A percentile compares a stretch with the other conserved stretches of the same genome.
Conservation (phyloP, 345 rosid species). For the Hypericum perforatum region DNA sequence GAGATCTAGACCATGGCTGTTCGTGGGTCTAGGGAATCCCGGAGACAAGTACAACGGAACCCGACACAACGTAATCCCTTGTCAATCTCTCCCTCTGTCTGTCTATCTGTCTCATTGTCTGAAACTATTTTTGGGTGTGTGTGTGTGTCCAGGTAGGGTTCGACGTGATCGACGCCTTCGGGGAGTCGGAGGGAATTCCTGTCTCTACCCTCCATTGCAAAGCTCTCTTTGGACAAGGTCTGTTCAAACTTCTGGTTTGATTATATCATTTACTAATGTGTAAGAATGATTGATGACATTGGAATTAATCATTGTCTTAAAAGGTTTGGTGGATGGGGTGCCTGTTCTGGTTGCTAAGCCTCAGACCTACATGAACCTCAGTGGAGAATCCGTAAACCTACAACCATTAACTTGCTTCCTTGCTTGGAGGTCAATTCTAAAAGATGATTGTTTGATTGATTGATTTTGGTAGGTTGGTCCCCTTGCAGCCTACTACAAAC, state of each 20-base stretch:
- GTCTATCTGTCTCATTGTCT: constrained; percentile 4
- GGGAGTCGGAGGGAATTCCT: constrained; percentile 45
- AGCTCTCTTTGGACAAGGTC: constrained; percentile 69
- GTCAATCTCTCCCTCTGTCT: constrained; percentile 1
- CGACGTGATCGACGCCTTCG: constrained; percentile 67
- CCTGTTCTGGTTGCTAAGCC: constrained; percentile 68
- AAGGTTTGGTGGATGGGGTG: constrained; percentile 49
- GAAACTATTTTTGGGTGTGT: not conserved
- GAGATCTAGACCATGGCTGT: constrained; percentile 46
- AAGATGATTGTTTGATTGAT: too few species aligned
- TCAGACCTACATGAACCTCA: constrained; percentile 90
- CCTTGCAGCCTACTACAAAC: constrained; percentile 84
- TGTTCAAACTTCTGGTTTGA: not conserved
- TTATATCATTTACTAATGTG: not conserved
- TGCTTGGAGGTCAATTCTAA: too few species aligned
- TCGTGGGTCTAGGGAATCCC: constrained; percentile 82
- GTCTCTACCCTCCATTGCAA: constrained; percentile 47
- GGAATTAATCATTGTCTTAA: constrained; percentile 4
- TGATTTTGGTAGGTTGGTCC: constrained; percentile 46
- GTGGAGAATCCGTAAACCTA: constrained; percentile 73
- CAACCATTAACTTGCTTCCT: too few species aligned
- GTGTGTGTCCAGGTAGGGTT: constrained; percentile 50
- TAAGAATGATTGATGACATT: not conserved
- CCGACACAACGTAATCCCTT: constrained; percentile 55
- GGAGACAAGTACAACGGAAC: constrained; percentile 78